Base-by-base conservation (phyloP, 192 early-diverging fungal genomes). In the Endogone sp. region DNA sequence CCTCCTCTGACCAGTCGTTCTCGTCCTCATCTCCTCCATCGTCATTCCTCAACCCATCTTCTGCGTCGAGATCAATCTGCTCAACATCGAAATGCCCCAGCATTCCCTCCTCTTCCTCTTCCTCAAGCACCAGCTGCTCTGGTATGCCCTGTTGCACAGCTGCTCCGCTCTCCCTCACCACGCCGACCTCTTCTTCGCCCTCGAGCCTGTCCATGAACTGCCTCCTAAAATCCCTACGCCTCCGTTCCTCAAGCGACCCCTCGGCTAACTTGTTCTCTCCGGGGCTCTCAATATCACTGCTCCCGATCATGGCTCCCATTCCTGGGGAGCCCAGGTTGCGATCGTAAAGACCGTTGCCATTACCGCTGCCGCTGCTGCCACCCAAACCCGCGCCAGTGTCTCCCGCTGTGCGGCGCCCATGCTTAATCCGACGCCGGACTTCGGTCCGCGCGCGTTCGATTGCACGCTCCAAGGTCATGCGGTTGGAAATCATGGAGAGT, bases 381-480 rank as follows among this genome's bases (percentile, higher is more conserved):
- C 59, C 59, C 59, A 20, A 10, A 4, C 23, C 4, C 27, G 23
- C 8, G 4, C 4, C 59, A 4, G 22, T 60, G 4, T 60, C 13
- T 44, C 6, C 37, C 37, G 37, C 37, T 44, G 37, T 13, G 37
- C 6, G 13, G 59, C 22, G 59, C 4, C 22, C 59, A n/a, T 20
- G 59, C 59, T 60, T 28, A 9, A 23, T 23, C 59, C 27, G 23
- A 20, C 59, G 59, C 22, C 59, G 59, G 9, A 60, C 59, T 9
- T 60, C 59, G 59, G 59, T 28, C 8, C 75, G 73, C 55, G 77
- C 79, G 44, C 64, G 64, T 16, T 84, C 69, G 70, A 93, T 88
- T 8, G 85, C 81, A 61, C 85, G 82, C 71, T 96, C 94, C 68
- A 96, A 86, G 55, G 74, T 72, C 81, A 93, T 70, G 10, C 93